phyloP scores from a whole-genome alignment of 148 eudicot species.

The Chenopodium quinoa region DNA sequence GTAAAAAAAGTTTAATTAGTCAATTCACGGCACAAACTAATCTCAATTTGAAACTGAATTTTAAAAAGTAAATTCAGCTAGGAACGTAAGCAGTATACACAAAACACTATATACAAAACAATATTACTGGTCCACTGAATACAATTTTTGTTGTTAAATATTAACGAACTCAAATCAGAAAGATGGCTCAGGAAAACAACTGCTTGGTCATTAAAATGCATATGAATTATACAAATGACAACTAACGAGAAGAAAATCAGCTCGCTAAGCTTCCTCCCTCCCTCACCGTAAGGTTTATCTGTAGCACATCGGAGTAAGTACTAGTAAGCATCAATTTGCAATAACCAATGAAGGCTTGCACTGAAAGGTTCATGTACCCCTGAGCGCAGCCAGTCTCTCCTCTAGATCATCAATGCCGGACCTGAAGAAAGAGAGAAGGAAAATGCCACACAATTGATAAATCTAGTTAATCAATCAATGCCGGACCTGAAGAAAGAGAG shows the following conservation, averaged over 20 bases:
- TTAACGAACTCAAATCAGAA: slow-evolving; percentile 13
- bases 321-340: background rate
- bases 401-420: slow-evolving; percentile 79
- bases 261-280: background rate
- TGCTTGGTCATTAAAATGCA: slow-evolving; percentile 14
- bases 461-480: slow-evolving; percentile 15
- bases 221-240: slow-evolving; percentile 26
- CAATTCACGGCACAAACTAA: background rate
- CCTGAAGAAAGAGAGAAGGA: slow-evolving; percentile 34
- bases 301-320: background rate
- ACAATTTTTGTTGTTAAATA: slow-evolving; percentile 15
- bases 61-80: background rate
- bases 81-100: background rate
- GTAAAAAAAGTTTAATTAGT: background rate
- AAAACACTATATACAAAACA: slow-evolving; percentile 17
- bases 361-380: slow-evolving; percentile 46
- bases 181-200: slow-evolving; percentile 10
- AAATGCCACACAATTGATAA: background rate
- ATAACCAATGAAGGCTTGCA: background rate
- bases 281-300: background rate
- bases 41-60: background rate
- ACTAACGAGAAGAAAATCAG: background rate
- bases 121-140: slow-evolving; percentile 18
- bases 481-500: slow-evolving; percentile 50
- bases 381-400: slow-evolving; percentile 85